Evolutionary conservation across 352 stramenopile species (phyloP), one percentile per base, ranked within the genome.

Genomic region (Phytophthora syringae): DNA sequence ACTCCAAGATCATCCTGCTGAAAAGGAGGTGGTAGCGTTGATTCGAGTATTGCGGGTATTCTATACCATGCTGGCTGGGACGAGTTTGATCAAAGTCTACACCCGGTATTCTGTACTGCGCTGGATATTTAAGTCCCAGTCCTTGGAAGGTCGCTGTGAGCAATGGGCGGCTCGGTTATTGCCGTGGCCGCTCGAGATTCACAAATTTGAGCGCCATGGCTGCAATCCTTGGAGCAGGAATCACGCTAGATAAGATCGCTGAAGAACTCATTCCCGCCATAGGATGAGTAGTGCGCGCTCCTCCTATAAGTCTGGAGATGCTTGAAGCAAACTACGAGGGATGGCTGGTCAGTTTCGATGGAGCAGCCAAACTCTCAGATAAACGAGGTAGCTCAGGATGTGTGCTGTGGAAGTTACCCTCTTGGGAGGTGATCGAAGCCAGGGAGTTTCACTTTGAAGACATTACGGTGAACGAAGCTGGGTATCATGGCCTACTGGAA

Each of bases 21-120:
- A 58, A 9, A 64, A 64, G 3, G 47, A 64, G 43, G 37, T 52
- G 0, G 42, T 58, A 3, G 47, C 22, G 3, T 9, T 64, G n/a
- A 28, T 57, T 18, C n/a, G 57, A 9, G 47, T 58, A 27, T 34
- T 57, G 7, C 7, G 25, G 16, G 6, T 55, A 0, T 64, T 53
- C 57, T 42, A 58, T 3, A 44, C 36, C 0, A 51, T 64, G 57
- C 9, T 64, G n/a, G 13, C 16, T 13, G 37, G 27, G 13, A 47
- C 7, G 9, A 45, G 34, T 4, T 15, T 42, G 13, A 1, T 64
- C 1, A 40, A 25, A 16, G 36, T 58, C 16, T 58, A 64, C 16
- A 64, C 45, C 0, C 18, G 56, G 7, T 55, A 64, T 32, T 52
- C 57, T 3, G 47, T 52, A 0, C n/a, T 58, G 22, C n/a, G 20